Percentiles rank a stretch among this genome's conserved stretches.
These are phyloP conservation scores for Didymellaceae sp. DNA, from an alignment of 2,329 filamentous ascomycete genomes.

Conservation along the genomic window DNA sequence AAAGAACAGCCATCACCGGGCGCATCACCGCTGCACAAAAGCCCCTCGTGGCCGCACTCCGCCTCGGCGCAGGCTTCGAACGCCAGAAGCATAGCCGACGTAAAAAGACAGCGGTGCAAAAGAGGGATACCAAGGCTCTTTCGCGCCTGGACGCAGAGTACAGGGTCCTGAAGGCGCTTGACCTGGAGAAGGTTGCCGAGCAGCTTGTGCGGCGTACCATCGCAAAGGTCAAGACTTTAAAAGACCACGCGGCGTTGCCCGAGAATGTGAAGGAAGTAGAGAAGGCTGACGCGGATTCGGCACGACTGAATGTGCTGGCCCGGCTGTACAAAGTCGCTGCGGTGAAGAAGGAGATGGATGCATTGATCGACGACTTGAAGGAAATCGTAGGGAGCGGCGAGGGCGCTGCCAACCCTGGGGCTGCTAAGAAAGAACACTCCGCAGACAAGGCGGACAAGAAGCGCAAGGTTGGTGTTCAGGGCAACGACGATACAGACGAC, in stretches of 20 bases:
- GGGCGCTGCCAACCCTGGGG: not conserved
- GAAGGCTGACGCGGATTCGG: conserved; percentile 51
- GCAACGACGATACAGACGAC: conserved; percentile 20
- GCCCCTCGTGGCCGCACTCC: conserved; percentile 68
- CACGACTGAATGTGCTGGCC: conserved; percentile 64
- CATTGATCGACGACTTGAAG: conserved; percentile 53
- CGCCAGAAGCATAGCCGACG: conserved; percentile 74
- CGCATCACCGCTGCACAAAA: conserved; percentile 62
- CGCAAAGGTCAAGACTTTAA: conserved; percentile 63
- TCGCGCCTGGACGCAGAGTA: conserved; percentile 69
- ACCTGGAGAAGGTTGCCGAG: conserved; percentile 58
- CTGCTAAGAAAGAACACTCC: conserved; percentile 13
- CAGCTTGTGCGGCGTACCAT: conserved; percentile 64
- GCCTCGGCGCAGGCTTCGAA: conserved; percentile 77
- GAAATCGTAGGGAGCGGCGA: conserved; percentile 37
- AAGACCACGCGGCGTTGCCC: conserved; percentile 57
- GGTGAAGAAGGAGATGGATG: conserved; percentile 61
- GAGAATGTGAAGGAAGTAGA: conserved; percentile 44
- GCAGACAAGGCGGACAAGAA: conserved; percentile 27
- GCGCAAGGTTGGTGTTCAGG: conserved; percentile 9
- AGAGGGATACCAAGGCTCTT: conserved; percentile 56
- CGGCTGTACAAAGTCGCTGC: conserved; percentile 66
- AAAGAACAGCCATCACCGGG: conserved; percentile 43
- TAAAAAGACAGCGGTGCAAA: conserved; percentile 60
- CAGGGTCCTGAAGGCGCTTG: conserved; percentile 63